Evolutionary conservation across 2,329 filamentous ascomycete genomes (phyloP).

Genomic region (Epichloe uncinata): DNA sequence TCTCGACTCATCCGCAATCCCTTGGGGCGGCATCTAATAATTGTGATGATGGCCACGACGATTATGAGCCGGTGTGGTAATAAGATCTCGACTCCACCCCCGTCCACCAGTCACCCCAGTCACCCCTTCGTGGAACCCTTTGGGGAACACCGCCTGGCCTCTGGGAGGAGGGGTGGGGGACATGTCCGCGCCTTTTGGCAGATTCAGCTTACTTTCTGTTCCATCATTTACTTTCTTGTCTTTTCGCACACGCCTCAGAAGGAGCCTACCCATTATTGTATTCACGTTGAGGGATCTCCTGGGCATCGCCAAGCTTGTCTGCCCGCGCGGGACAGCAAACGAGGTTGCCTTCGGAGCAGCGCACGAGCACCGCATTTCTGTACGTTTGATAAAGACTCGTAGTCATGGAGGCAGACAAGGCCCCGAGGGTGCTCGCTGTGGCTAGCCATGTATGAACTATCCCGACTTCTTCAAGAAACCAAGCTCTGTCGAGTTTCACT

Average conservation of each 20-base stretch:
- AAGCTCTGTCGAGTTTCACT: too few species aligned
- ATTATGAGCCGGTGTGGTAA: too few species aligned
- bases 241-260: too few species aligned
- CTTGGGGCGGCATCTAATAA: too few species aligned
- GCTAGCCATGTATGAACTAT: conserved; percentile 74
- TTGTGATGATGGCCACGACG: too few species aligned
- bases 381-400: not conserved
- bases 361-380: too few species aligned
- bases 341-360: not conserved
- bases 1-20: too few species aligned
- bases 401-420: conserved; percentile 21
- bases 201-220: not conserved
- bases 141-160: not conserved
- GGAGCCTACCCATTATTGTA: too few species aligned
- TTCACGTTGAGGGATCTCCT: too few species aligned
- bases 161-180: too few species aligned
- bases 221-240: too few species aligned
- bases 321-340: not conserved
- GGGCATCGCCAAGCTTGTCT: too few species aligned
- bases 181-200: not conserved
- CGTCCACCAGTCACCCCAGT: not conserved
- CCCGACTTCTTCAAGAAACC: not conserved
- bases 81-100: not conserved
- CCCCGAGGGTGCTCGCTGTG: conserved; percentile 65
- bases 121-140: not conserved